These are phyloP conservation scores for Sclerotinia glacialis DNA, from an alignment of 2,329 filamentous ascomycete species.

Conservation along the genomic window DNA sequence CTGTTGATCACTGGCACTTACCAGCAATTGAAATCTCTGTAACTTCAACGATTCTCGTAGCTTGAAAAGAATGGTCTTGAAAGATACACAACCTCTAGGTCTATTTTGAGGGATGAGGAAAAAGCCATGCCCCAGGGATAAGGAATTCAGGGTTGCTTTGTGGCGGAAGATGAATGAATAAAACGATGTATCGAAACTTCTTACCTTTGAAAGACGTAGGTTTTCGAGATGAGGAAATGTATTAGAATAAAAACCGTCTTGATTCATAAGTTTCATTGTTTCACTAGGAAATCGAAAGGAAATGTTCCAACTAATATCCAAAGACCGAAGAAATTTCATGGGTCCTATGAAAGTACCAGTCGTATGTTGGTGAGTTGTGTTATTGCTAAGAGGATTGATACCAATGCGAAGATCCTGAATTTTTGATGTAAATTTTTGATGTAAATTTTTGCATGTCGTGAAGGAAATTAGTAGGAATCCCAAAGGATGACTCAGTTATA, in stretches of 20 bases:
- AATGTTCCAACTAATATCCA: slow-evolving; percentile 10
- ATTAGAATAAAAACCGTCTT: slow-evolving; percentile 7
- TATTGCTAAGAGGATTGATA: slow-evolving; percentile 1
- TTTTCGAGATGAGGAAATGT: slow-evolving; percentile 7
- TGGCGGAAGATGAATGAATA: slow-evolving; percentile 7
- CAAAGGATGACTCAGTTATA: background rate
- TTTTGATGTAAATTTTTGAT: background rate
- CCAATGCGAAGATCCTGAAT: slow-evolving; percentile 11
- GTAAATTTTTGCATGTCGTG: slow-evolving; percentile 14
- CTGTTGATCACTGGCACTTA: slow-evolving; percentile 7
- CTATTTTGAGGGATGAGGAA: slow-evolving; percentile 10
- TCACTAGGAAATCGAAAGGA: slow-evolving; percentile 12
- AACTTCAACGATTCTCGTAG: background rate
- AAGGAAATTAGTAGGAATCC: slow-evolving; percentile 11
- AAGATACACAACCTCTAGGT: slow-evolving; percentile 1
- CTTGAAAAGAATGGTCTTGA: slow-evolving; percentile 5
- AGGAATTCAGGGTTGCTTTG: slow-evolving; percentile 4
- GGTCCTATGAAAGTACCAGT: background rate
- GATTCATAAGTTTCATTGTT: background rate
- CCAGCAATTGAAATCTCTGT: slow-evolving; percentile 19
- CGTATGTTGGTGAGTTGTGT: background rate
- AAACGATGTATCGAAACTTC: background rate
- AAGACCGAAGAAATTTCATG: slow-evolving; percentile 8
- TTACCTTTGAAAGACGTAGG: slow-evolving; percentile 15
- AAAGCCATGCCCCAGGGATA: slow-evolving; percentile 11